These are phyloP conservation scores for Aspergillus bertholletiae DNA, from an alignment of 495 filamentous ascomycete species.

Conservation along the genomic window DNA sequence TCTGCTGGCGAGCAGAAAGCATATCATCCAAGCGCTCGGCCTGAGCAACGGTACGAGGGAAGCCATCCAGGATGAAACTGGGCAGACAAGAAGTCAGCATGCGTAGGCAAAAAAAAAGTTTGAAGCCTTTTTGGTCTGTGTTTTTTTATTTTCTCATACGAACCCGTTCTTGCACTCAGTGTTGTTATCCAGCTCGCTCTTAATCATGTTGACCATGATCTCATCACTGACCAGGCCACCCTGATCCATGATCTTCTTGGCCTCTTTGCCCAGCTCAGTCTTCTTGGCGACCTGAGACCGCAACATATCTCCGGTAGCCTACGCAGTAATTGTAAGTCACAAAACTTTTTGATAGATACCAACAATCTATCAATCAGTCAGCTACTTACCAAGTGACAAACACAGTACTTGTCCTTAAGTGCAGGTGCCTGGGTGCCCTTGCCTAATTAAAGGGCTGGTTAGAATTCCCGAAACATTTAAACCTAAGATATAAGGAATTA, in stretches of 20 bases:
- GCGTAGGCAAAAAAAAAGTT: not conserved
- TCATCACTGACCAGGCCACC: conserved; percentile 97
- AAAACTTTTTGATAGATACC: conserved; percentile 3
- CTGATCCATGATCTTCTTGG: conserved; percentile 99
- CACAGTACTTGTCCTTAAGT: conserved; percentile 95
- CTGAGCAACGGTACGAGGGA: conserved; percentile 93
- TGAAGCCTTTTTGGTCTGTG: too few relatives aligned
- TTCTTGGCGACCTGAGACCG: conserved; percentile 98
- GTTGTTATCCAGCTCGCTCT: conserved; percentile 91
- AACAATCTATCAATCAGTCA: not conserved
- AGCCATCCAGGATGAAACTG: conserved; percentile 98
- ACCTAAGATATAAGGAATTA: conserved; percentile 10
- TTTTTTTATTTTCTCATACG: too few relatives aligned
- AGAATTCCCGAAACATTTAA: conserved; percentile 18
- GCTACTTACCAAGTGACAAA: conserved; percentile 85
- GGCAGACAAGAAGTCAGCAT: conserved; percentile 15
- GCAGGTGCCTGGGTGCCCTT: conserved; percentile 98
- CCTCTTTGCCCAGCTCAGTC: conserved; percentile 88
- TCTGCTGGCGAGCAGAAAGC: conserved; percentile 68
- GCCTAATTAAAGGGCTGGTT: conserved; percentile 52
- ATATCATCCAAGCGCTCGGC: conserved; percentile 92
- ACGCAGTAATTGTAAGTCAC: not conserved
- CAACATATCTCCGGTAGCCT: conserved; percentile 99
- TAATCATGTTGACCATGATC: conserved; percentile 99
- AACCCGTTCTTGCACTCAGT: conserved; percentile 90